Evolutionary conservation across 371 early-diverging fungal genomes (phyloP), one percentile per base, ranked within the genome.

Genomic region (Mortierella polycephala): DNA sequence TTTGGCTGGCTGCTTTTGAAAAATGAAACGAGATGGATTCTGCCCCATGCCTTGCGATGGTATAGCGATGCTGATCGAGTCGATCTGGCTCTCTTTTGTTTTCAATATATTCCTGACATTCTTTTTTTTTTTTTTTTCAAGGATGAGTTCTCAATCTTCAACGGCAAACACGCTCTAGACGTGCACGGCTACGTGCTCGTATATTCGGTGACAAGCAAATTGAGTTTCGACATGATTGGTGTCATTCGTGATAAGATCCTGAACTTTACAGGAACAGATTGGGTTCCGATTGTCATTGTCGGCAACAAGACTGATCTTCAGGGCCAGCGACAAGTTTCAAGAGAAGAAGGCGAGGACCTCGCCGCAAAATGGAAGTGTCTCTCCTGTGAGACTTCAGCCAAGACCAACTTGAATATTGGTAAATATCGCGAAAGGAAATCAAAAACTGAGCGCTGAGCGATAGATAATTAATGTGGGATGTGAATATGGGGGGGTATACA

Each of bases 91-190:
- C n/a, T n/a, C n/a, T n/a, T n/a, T n/a, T n/a, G n/a, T n/a, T n/a
- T n/a, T n/a, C n/a, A n/a, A n/a, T n/a, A n/a, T n/a, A n/a, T n/a
- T n/a, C n/a, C n/a, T n/a, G n/a, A n/a, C n/a, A n/a, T n/a, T n/a
- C n/a, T n/a, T n/a, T n/a, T n/a, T n/a, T 18, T n/a, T 18, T 18
- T 2, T 6, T 9, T 18, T 13, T 30, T 20, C 18, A 5, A 92
- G 93, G 99, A 98, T 83, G 99, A 98, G 84, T 95, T 92, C 64
- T 96, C 97, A 42, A 93, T 97, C 64, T 85, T 98, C 64, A 94
- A 93, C 62, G 90, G 94, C 11, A 93, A 92, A 45, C 96, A 96
- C 75, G 94, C 95, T 7, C 87, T 96, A 1, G 94, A 96, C 39
- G 93, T 96, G 59, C 96, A 98, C 80, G 97, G 96, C 5, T 97